Evolutionary conservation across 2,329 filamentous ascomycete genomes (phyloP), one percentile per base, ranked within the genome.

Genomic region (Cadophora malorum): DNA sequence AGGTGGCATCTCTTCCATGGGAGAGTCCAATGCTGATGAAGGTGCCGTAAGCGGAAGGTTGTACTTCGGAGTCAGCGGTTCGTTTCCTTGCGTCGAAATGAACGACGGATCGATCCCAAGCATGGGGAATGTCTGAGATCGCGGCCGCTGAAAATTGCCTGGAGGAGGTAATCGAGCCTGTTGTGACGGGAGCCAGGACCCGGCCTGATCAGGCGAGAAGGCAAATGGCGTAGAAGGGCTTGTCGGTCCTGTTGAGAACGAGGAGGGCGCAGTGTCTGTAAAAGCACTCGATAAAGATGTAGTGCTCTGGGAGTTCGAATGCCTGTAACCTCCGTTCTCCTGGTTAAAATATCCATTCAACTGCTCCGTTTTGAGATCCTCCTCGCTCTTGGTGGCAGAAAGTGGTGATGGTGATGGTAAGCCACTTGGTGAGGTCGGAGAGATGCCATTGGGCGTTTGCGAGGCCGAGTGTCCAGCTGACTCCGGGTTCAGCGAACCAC

Each of bases 61-160:
- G 70, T 83, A 83, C 76, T 88, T 88, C 23, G 86, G 83, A n/a
- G 83, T 85, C 25, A 84, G 75, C 19, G 83, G 80, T 56, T 89
- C 86, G n/a, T 83, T 81, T 1, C 82, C 80, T 58, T 83, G 79
- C 5, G 41, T 81, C 75, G 83, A 82, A 70, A 86, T 82, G 74
- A 85, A 85, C 21, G 74, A 74, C 35, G 86, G 83, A 72, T 89
- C 83, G 55, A 91, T 83, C 58, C 88, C 88, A 52, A 93, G 81
- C 55, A 90, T 88, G 0, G 94, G 93, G 71, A 97, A 94, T 0
- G 93, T 97, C 79, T 96, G 93, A 78, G 92, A 96, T 75, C 93
- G 86, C n/a, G 92, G 92, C 66, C 93, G 86, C 74, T 91, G 90
- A 72, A 90, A 88, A 66, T 68, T 78, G 12, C 71, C 73, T 63